Percentiles rank a stretch among this genome's conserved stretches.
These are phyloP conservation scores for Tieghemostelium lacteum DNA, from an alignment of 78 protist genomes.

Conservation along the genomic window DNA sequence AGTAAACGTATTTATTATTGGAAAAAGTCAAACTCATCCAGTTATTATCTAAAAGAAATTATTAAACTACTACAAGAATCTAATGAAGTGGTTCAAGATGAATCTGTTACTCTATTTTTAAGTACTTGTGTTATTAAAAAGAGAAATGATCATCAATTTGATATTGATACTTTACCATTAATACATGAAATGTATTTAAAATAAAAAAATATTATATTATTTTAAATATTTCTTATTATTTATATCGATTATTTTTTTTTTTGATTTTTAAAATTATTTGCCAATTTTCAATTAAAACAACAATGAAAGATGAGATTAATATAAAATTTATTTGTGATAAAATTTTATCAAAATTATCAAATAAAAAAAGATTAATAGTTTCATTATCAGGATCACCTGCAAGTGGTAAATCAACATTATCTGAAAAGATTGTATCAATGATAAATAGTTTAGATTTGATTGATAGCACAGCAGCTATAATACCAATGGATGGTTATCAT, in stretches of 20 bases:
- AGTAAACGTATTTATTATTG: too few species aligned
- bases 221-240: not conserved
- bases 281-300: not conserved
- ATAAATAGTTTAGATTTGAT: not conserved
- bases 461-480: not conserved
- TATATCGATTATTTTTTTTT: not conserved
- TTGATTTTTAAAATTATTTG: not conserved
- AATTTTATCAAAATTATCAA: too few species aligned
- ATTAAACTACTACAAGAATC: too few species aligned
- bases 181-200: too few species aligned
- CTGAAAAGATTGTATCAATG: not conserved
- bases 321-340: not conserved
- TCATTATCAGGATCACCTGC: conserved; percentile 34
- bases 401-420: conserved; percentile 26
- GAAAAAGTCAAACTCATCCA: too few species aligned
- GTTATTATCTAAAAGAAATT: too few species aligned
- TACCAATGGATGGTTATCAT: conserved; percentile 74
- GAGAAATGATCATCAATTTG: too few species aligned
- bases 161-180: too few species aligned
- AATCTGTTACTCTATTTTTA: too few species aligned
- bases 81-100: too few species aligned
- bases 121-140: too few species aligned
- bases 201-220: not conserved
- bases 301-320: not conserved
- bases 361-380: conserved; percentile 12